Evolutionary conservation across 192 early-diverging fungal genomes (phyloP), one percentile per base, ranked within the genome.

Genomic region (Bifiguratus adelaidae): DNA sequence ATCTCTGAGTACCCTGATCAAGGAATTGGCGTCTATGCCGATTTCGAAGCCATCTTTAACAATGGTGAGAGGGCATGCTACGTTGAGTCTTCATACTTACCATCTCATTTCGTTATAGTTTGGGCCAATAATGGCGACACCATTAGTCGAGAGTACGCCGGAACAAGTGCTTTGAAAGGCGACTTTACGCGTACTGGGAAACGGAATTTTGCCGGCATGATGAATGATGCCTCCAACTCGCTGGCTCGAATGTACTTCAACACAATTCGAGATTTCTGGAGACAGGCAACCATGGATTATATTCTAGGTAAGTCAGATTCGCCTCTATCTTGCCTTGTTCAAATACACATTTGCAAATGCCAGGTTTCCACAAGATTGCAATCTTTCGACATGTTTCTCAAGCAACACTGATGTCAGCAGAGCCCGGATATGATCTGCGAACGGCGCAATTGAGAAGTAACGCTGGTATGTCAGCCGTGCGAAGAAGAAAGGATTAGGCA

Each of bases 101-200:
- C 18, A 18, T 16, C 4, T 19, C 34, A 16, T 54, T 52, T 26
- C 46, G 16, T 7, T 51, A 42, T 37, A 71, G 76, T 78, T 11
- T 88, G 85, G 85, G 85, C 85, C 4, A 85, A 88, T 58, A 88
- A 83, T 45, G 85, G 85, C 18, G 85, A 88, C 58, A 77, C 71
- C 21, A 85, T 88, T 26, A 81, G 78, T 53, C 58, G 77, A 21
- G 80, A 83, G 63, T 85, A 85, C 56, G 80, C 85, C 9, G 85
- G 85, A 5, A 88, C 85, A 1, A 80, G 77, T 53, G 83, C 85
- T 2, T 61, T 88, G 55, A 85, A 85, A 44, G 81, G 83, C 5
- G 85, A 88, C 48, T 88, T 81, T 52, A 88, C 83, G 4, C 56
- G 45, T 26, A 81, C 78, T 4, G 84, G 84, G 19, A 83, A 82